Percentiles rank a stretch among this genome's conserved stretches.
phyloP scores from a whole-genome alignment of 352 stramenopile species.

The Phytopythium ostracodes region DNA sequence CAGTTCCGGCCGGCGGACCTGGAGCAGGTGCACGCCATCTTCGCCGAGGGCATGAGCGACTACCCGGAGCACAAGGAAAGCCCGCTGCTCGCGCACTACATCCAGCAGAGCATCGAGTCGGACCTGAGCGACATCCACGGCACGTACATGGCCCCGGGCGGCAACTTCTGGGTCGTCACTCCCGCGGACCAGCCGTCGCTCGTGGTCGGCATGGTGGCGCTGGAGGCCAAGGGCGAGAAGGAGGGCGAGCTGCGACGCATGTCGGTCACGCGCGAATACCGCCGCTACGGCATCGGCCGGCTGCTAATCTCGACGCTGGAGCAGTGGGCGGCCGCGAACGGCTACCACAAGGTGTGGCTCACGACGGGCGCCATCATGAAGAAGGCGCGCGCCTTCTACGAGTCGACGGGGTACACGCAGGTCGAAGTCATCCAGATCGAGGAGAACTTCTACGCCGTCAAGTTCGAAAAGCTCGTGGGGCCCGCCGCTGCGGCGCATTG shows the following conservation, averaged over 20 bases:
- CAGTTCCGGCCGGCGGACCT: constrained; percentile 22
- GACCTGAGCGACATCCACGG: constrained; percentile 33
- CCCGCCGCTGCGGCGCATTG: background rate
- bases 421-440: constrained; percentile 12
- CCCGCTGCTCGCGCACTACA: constrained; percentile 16
- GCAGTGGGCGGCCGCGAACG: constrained; percentile 22
- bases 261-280: constrained; percentile 33
- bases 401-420: constrained; percentile 20
- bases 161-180: constrained; percentile 49
- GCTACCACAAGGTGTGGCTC: constrained; percentile 27
- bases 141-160: constrained; percentile 31
- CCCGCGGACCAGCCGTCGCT: constrained; percentile 9
- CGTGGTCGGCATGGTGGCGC: constrained; percentile 25
- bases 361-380: constrained; percentile 24
- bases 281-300: constrained; percentile 30
- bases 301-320: constrained; percentile 35
- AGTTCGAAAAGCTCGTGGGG: constrained; percentile 20
- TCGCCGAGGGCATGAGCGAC: constrained; percentile 22
- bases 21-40: constrained; percentile 22
- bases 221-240: constrained; percentile 19
- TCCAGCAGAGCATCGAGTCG: constrained; percentile 17
- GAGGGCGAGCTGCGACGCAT: constrained; percentile 34
- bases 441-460: constrained; percentile 22
- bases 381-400: constrained; percentile 25
- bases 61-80: constrained; percentile 15